Base-by-base conservation (phyloP, 345 rosid genomes). In the Atalantia buxifolia region DNA sequence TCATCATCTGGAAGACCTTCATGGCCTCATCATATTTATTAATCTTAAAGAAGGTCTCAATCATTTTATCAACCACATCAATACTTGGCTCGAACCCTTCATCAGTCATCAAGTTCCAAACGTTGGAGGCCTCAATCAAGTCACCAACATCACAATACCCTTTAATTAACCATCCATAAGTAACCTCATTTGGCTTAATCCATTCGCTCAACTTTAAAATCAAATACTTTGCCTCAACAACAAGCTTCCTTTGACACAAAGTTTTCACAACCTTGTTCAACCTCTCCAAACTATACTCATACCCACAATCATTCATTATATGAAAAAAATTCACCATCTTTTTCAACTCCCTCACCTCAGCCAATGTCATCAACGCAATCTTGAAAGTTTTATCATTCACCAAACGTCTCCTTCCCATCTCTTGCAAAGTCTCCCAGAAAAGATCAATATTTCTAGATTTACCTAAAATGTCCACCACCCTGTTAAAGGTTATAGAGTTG, bases 21-120 rank as follows among this genome's bases (percentile, higher is more conserved):
- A 92, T 57, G 16, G 95, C 98, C 81, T 93, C 95, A 14, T 81
- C 88, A 38, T 84, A 82, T 72, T 80, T 83, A 61, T 90, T 93
- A 14, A 68, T 77, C 91, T 92, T 93, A 7, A 90, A 85, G 80
- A 93, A 56, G 2, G 94, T 86, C 78, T 90, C 95, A 78, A 90
- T 87, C 81, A 94, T 87, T 30, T 83, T 83, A 69, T 93, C 91
- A n/a, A 86, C 87, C 70, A 84, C 93, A 61, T 88, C 87, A 2
- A 86, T 62, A 75, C 83, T 85, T 0, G 90, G 88, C 70, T 90
- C 92, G 0, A 87, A 78, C 33, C 90, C 92, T 71, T 92, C 88
- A 55, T 93, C 98, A 85, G 89, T 88, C 90, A 95, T 89, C 82
- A 86, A 69, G 77, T 95, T 93, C 98, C 98, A 95, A 68, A 92